Conservation (phyloP, 345 rosid genomes). For the Citrus glauca region DNA sequence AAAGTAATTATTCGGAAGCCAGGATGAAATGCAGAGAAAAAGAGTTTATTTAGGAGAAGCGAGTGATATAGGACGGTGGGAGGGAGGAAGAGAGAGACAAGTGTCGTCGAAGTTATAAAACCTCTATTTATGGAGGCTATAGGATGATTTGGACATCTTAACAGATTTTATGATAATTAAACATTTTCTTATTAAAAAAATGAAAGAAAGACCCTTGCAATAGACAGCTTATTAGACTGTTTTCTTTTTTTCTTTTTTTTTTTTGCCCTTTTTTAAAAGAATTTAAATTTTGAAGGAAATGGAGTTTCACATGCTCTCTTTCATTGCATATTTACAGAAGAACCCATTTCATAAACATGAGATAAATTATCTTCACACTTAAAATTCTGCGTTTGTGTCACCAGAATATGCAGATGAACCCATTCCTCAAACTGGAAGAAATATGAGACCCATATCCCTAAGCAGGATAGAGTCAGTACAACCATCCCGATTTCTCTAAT, state of each 20-base stretch:
- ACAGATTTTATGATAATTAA: constrained; percentile 20
- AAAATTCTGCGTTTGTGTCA: constrained; percentile 27
- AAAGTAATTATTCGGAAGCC: not conserved
- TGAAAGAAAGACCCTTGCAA: not conserved
- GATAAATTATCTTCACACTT: constrained; percentile 30
- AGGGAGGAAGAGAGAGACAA: constrained; percentile 3
- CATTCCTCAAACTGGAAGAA: constrained; percentile 20
- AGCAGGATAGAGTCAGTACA: constrained; percentile 27
- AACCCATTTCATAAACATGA: constrained; percentile 16
- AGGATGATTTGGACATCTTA: constrained; percentile 15
- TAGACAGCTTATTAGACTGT: not conserved
- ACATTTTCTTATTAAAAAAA: not conserved
- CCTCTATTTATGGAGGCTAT: constrained; percentile 12
- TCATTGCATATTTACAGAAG: constrained; percentile 6
- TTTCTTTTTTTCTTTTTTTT: constrained; percentile 1
- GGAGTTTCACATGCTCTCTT: not conserved
- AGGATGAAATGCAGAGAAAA: not conserved
- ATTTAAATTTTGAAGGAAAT: constrained; percentile 1
- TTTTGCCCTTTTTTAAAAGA: constrained; percentile 6
- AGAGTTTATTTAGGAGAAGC: not conserved
- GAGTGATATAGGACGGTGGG: not conserved
- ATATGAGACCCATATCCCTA: constrained; percentile 33
- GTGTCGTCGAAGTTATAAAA: not conserved
- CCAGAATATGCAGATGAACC: constrained; percentile 24
- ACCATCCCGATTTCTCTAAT: constrained; percentile 23